Evolutionary conservation across 495 filamentous ascomycete genomes (phyloP), one percentile per base, ranked within the genome.

Genomic region (Aspergillus indologenus): DNA sequence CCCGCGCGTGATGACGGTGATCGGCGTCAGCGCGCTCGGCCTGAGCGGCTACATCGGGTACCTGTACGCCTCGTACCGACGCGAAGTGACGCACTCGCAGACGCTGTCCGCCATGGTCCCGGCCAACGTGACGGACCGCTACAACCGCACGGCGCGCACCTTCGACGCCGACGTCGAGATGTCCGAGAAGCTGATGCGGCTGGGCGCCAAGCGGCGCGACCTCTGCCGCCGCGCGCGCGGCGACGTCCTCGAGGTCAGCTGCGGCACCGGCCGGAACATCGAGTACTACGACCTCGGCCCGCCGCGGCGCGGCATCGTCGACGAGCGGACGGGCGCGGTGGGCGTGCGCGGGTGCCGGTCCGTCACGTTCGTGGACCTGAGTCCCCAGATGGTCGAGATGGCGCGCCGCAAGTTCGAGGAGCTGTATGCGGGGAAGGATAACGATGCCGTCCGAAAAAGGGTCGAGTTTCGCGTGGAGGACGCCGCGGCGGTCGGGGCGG

Each of bases 221-320:
- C 77, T 97, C 5, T 80, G 84, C 5, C 65, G 72, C 18, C 71
- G 80, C 54, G 91, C 86, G 8, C 75, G 77, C 17, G 94, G 95
- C 1, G 77, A 97, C 70, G 92, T 97, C 5, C 79, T 96, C 19
- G 95, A 98, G 70, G 86, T 92, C 14, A 89, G 89, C 52, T 89
- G 89, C 44, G 95, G 94, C 20, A 96, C 95, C n/a, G 94, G 95
- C 0, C 78, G 93, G 44, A 98, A 97, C 67, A 67, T 89, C 29
- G 75, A 81, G 21, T 96, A 85, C 73, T 98, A 95, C 70, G 72
- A 80, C 34, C 59, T 82, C 5, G 73, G 70, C 2, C 90, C 91
- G 17, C 77, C 88, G 52, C 91, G 94, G 61, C 72, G 86, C 4
- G 69, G 34, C 2, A 7, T 40, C 6, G 34, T 40, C 7, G 34